Percentiles rank a stretch among this genome's conserved stretches.
Evolutionary conservation across 2,329 filamentous ascomycete species (phyloP).

Genomic region (Penicillium sp.): DNA sequence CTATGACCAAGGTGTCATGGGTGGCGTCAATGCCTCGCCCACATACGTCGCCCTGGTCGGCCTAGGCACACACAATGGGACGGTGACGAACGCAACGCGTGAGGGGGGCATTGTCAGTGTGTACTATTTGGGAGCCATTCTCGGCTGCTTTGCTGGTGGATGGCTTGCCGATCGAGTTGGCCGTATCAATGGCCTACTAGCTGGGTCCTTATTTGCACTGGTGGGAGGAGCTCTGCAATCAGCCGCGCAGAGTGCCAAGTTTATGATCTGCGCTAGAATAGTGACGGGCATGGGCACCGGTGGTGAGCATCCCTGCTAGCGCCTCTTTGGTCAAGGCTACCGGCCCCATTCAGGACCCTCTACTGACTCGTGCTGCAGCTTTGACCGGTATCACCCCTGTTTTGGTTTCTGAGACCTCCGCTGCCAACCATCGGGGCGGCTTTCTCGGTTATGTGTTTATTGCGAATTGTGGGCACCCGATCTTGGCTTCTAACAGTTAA

Average conservation of each 20-base stretch:
- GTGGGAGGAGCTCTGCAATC: slow-evolving; percentile 53
- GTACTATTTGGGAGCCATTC: slow-evolving; percentile 54
- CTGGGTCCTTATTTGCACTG: slow-evolving; percentile 49
- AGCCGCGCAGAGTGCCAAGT: slow-evolving; percentile 45
- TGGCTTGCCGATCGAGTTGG: slow-evolving; percentile 53
- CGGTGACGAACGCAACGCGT: slow-evolving; percentile 48
- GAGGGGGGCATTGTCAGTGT: slow-evolving; percentile 54
- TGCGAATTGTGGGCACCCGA: slow-evolving; percentile 43
- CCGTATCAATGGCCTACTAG: slow-evolving; percentile 51
- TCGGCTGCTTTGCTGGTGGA: slow-evolving; percentile 51
- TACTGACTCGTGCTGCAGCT: slow-evolving; percentile 23
- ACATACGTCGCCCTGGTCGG: slow-evolving; percentile 41
- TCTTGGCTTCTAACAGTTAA: background rate
- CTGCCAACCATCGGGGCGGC: slow-evolving; percentile 47
- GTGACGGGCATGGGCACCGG: slow-evolving; percentile 55
- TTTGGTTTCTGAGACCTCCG: slow-evolving; percentile 49
- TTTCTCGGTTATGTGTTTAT: slow-evolving; percentile 52
- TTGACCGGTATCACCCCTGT: slow-evolving; percentile 52
- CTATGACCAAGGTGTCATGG: slow-evolving; percentile 56
- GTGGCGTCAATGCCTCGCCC: slow-evolving; percentile 47
- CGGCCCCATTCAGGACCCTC: background rate
- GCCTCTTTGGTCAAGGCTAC: background rate
- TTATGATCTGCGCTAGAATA: slow-evolving; percentile 51
- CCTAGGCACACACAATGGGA: slow-evolving; percentile 48
- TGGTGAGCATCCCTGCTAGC: slow-evolving; percentile 26